phyloP scores from a whole-genome alignment of 2,329 filamentous ascomycete species.

The Herpotrichia juniperi region DNA sequence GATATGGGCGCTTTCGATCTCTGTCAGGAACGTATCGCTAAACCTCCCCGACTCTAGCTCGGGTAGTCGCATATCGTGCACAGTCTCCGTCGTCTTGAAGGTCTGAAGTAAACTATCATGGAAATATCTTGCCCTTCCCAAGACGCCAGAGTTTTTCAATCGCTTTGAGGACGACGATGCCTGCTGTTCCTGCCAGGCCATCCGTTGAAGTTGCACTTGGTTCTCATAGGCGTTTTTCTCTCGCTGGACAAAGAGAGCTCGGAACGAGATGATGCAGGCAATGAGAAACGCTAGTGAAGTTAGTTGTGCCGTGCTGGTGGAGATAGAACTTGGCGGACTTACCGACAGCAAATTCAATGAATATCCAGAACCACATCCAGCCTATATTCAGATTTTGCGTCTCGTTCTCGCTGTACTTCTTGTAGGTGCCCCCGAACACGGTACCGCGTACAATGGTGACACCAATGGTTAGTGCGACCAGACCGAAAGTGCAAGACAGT shows the following conservation, averaged over 20 bases:
- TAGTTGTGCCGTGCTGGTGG: background rate
- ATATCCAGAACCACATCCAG: conserved; percentile 16
- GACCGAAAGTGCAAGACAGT: conserved; percentile 11
- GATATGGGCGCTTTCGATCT: conserved; percentile 2
- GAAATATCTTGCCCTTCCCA: conserved; percentile 5
- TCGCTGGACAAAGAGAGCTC: conserved; percentile 10
- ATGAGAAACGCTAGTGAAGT: conserved; percentile 10
- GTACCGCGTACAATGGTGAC: conserved; percentile 15
- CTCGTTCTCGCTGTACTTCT: conserved; percentile 4
- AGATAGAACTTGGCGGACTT: background rate
- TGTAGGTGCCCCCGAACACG: conserved; percentile 9
- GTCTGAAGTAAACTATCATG: conserved; percentile 12
- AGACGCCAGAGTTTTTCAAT: background rate
- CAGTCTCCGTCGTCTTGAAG: conserved; percentile 9
- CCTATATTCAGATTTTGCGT: conserved; percentile 1
- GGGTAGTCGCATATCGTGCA: conserved; percentile 3
- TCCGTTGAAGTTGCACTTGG: background rate
- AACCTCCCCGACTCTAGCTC: conserved; percentile 12
- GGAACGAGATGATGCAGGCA: conserved; percentile 13
- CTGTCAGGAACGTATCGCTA: conserved; percentile 10
- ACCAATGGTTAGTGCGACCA: conserved; percentile 15
- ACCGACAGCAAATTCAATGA: conserved; percentile 13
- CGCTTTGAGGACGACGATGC: background rate
- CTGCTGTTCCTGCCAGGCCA: conserved; percentile 3
- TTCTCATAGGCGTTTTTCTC: conserved; percentile 1